Evolutionary conservation across 306 rosid species (phyloP).

Genomic region (Psophocarpus tetragonolobus): DNA sequence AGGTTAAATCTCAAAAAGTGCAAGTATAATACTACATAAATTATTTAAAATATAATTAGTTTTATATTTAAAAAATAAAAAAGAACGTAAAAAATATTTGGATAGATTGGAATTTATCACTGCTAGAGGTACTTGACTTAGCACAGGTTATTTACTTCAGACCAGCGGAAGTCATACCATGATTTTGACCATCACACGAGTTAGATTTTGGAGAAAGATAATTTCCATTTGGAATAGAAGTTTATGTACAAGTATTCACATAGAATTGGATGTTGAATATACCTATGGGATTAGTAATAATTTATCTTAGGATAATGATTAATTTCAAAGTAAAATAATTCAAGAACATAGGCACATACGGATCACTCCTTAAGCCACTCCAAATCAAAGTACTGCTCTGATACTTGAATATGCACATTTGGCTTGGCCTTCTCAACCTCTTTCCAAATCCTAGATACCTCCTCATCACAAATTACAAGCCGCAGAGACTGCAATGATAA

Average conservation of each 20-base stretch:
- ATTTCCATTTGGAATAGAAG: not conserved
- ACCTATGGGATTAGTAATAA: no score
- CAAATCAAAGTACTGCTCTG: conserved; percentile 60
- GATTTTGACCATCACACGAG: not conserved
- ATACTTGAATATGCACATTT: conserved; percentile 58
- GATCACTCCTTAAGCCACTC: conserved; percentile 75
- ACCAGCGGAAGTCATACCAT: not conserved
- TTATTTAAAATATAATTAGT: not conserved
- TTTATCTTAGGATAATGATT: no score
- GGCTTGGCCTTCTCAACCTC: conserved; percentile 55
- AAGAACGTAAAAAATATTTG: not conserved
- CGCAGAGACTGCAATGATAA: conserved; percentile 48
- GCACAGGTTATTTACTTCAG: not conserved
- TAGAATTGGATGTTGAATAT: no score
- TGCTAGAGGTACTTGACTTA: not conserved
- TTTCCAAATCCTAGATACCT: conserved; percentile 68
- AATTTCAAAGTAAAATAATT: not conserved
- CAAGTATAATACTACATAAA: no score
- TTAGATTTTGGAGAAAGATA: not conserved
- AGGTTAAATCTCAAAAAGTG: not conserved
- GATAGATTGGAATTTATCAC: not conserved
- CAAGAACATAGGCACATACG: not conserved
- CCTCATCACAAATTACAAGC: conserved; percentile 82
- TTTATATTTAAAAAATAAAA: not conserved
- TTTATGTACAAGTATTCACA: conserved; percentile 33